phyloP scores from a whole-genome alignment of 768 basidiomycete genomes.

The Russula ochroleuca region DNA sequence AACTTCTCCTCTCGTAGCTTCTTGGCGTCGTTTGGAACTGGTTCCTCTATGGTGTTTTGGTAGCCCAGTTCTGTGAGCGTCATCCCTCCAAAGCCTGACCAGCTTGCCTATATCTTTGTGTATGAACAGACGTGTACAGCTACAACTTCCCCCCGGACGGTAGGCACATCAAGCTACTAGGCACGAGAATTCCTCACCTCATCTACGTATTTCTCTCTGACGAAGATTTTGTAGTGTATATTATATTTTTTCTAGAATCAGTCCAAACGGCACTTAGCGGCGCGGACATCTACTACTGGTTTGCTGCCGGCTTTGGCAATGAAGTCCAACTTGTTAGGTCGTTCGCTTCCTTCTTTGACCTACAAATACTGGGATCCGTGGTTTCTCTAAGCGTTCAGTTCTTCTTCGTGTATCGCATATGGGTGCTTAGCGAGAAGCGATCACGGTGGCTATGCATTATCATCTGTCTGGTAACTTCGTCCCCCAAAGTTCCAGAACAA shows the following conservation, averaged over 20 bases:
- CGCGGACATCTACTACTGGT: constrained; percentile 33
- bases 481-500: not conserved
- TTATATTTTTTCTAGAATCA: constrained; percentile 29
- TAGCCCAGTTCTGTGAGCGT: constrained; percentile 34
- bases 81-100: not conserved
- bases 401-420: constrained; percentile 36
- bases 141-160: constrained; percentile 17
- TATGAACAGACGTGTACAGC: constrained; percentile 18
- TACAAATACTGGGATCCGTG: constrained; percentile 31
- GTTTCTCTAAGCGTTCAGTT: constrained; percentile 32
- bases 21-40: constrained; percentile 29
- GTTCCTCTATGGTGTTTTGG: constrained; percentile 31
- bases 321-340: constrained; percentile 26
- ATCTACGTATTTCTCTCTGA: not conserved
- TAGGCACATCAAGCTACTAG: constrained; percentile 11
- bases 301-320: constrained; percentile 31
- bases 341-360: constrained; percentile 30
- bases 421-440: constrained; percentile 2
- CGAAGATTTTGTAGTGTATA: constrained; percentile 27
- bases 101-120: not conserved
- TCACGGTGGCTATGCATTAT: not conserved
- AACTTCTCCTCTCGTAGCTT: not conserved
- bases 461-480: not conserved
- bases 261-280: constrained; percentile 30
- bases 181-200: not conserved